Percentiles rank a stretch among this genome's conserved stretches.
Evolutionary conservation across 345 rosid species (phyloP).

Genomic region (Cardamine occulta): DNA sequence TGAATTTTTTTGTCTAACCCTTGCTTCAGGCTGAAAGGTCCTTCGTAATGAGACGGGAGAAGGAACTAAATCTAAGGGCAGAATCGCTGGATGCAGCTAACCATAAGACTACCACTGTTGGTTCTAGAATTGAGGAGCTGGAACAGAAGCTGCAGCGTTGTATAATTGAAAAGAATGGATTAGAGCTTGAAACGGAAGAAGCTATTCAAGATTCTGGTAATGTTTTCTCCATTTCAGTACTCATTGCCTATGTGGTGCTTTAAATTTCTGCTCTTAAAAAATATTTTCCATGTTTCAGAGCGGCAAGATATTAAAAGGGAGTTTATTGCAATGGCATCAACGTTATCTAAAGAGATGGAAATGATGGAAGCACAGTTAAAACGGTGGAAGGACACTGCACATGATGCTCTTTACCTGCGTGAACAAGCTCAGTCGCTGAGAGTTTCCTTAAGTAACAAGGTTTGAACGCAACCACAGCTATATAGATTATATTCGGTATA

Average conservation of each 20-base stretch:
- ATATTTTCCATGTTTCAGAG: conserved; percentile 54
- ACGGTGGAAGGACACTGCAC: conserved; percentile 86
- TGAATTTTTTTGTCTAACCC: conserved; percentile 42
- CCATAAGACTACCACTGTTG: conserved; percentile 51
- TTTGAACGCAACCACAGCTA: conserved; percentile 41
- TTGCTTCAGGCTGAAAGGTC: conserved; percentile 78
- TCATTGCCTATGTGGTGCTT: conserved; percentile 15
- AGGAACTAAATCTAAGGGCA: conserved; percentile 65
- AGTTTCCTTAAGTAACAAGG: conserved; percentile 71
- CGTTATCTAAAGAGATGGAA: conserved; percentile 89
- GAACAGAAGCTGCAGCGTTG: conserved; percentile 76
- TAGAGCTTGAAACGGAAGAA: conserved; percentile 86
- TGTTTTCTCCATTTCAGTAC: conserved; percentile 30
- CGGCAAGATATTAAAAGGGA: conserved; percentile 85
- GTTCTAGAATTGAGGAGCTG: conserved; percentile 67
- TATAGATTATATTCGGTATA: conserved; percentile 17
- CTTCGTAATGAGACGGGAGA: conserved; percentile 72
- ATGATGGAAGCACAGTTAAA: conserved; percentile 94
- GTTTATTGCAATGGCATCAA: conserved; percentile 87
- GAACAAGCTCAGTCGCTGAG: conserved; percentile 66
- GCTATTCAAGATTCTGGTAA: conserved; percentile 83
- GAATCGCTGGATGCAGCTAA: conserved; percentile 73
- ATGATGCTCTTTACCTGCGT: conserved; percentile 72
- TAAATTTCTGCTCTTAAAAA: conserved; percentile 29
- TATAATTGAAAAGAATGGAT: conserved; percentile 80